Evolutionary conservation across 257 asterid species (phyloP).

Genomic region (Catharanthus roseus): DNA sequence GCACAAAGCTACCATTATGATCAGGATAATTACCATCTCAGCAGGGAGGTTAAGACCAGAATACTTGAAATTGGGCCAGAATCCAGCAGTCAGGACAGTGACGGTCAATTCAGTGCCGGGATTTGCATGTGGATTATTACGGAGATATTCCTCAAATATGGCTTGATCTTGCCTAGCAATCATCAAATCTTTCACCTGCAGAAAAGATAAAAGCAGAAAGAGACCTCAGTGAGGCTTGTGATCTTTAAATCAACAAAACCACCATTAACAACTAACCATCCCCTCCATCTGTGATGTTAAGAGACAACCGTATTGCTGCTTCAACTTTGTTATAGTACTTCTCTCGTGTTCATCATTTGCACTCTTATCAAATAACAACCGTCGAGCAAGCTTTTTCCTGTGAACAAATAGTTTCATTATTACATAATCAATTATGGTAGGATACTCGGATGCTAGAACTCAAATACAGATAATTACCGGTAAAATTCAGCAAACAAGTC

Average conservation of each 20-base stretch:
- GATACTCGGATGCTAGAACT: slow-evolving; percentile 3
- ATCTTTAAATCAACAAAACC: background rate
- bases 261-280: slow-evolving; percentile 56
- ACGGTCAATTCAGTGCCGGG: slow-evolving; percentile 98
- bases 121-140: slow-evolving; percentile 53
- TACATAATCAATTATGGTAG: slow-evolving; percentile 8
- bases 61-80: slow-evolving; percentile 99
- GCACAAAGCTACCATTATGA: background rate
- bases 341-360: slow-evolving; percentile 99
- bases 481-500: slow-evolving; percentile 98
- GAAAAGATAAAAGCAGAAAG: slow-evolving; percentile 10
- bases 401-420: background rate
- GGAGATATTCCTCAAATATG: slow-evolving; percentile 83
- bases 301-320: slow-evolving; percentile 99
- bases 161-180: slow-evolving; percentile 91
- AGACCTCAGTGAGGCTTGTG: background rate
- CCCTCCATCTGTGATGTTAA: slow-evolving; percentile 99
- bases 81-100: slow-evolving; percentile 95
- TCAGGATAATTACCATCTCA: slow-evolving; percentile 59
- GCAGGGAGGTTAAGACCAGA: slow-evolving; percentile 92
- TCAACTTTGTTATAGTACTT: slow-evolving; percentile 88
- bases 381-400: slow-evolving; percentile 97
- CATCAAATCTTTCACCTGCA: slow-evolving; percentile 89
- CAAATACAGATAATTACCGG: slow-evolving; percentile 39
- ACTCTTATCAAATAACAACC: slow-evolving; percentile 92